These are phyloP conservation scores for Paramecium primaurelia DNA, from an alignment of 73 alveolate species.

Conservation along the genomic window DNA sequence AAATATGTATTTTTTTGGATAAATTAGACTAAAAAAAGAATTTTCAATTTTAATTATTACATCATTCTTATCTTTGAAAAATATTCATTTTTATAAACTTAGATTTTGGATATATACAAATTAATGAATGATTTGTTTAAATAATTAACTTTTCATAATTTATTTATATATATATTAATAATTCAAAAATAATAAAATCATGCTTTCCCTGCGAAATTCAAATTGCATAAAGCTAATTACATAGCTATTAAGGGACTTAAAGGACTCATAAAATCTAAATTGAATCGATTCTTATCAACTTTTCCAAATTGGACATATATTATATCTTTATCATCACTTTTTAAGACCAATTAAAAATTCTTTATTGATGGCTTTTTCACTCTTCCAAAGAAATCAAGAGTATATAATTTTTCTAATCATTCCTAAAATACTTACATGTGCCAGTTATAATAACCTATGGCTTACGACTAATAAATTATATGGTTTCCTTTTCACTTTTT, in stretches of 20 bases:
- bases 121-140: no score
- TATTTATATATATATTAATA: neutral
- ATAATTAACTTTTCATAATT: neutral
- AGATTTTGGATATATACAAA: no score
- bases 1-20: no score
- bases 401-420: neutral
- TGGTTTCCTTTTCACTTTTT: neutral
- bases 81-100: no score
- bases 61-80: no score
- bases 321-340: neutral
- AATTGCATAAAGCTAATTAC: neutral
- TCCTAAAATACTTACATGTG: neutral
- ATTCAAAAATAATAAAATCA: neutral
- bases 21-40: no score
- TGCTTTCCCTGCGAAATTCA: constrained; percentile 3
- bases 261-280: constrained; percentile 2
- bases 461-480: neutral
- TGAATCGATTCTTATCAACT: neutral
- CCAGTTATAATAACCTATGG: neutral
- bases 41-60: no score
- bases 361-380: constrained; percentile 16
- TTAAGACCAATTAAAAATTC: neutral
- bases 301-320: constrained; percentile 26
- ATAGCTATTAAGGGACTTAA: constrained; percentile 1
- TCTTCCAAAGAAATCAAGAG: constrained; percentile 40